Conservation (phyloP, 139 green algal genomes). For the Deuterostichococcus epilithicus region DNA sequence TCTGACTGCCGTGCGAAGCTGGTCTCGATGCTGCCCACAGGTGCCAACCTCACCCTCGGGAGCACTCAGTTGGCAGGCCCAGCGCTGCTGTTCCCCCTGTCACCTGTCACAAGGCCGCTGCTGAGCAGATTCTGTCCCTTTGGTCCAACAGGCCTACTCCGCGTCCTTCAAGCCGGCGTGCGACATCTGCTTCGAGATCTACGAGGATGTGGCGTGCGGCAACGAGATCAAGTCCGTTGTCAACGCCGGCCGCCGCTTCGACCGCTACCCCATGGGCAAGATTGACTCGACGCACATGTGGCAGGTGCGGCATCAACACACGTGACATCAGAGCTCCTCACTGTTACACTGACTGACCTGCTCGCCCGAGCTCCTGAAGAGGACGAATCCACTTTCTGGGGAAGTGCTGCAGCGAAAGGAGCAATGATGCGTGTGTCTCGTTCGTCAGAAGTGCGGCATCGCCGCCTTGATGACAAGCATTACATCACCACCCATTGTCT, state of each 20-base stretch:
- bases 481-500: conserved; percentile 2
- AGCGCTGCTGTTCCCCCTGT: too few species aligned
- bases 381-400: too few species aligned
- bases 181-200: conserved; percentile 98
- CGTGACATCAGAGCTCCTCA: too few species aligned
- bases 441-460: not conserved
- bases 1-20: too few species aligned
- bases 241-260: conserved; percentile 85
- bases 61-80: too few species aligned
- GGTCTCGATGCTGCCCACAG: too few species aligned
- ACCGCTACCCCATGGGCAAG: conserved; percentile 98
- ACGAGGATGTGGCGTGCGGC: conserved; percentile 96
- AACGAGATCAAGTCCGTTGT: conserved; percentile 99
- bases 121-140: not conserved
- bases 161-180: conserved; percentile 84
- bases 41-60: too few species aligned
- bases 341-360: not conserved
- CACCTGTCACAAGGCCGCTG: too few species aligned
- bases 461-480: not conserved
- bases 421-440: conserved; percentile 2
- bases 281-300: conserved; percentile 99
- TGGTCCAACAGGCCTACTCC: conserved; percentile 68
- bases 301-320: conserved; percentile 63
- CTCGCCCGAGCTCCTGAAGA: too few species aligned
- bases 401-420: too few species aligned